These are phyloP conservation scores for Penicillium angulare DNA, from an alignment of 495 filamentous ascomycete genomes.

Conservation along the genomic window DNA sequence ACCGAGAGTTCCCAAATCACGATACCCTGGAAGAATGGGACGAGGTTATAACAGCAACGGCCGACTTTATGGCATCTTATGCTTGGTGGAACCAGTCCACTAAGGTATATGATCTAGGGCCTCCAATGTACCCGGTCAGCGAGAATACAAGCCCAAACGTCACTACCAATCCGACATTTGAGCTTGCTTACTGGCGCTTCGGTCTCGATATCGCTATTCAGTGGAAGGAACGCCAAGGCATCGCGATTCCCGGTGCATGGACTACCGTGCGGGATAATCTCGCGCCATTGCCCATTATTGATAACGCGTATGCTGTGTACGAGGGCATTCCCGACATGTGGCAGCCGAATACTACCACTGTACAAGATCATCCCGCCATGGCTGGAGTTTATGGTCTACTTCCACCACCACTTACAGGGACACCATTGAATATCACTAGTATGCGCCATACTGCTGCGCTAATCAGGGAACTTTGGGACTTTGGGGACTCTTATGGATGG, in stretches of 20 bases:
- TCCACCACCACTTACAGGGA: slow-evolving; percentile 1
- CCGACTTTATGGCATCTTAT: slow-evolving; percentile 16
- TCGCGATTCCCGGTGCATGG: slow-evolving; percentile 5
- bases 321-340: slow-evolving; percentile 19
- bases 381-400: slow-evolving; percentile 15
- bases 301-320: slow-evolving; percentile 14
- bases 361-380: slow-evolving; percentile 13
- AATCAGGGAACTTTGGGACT: slow-evolving; percentile 11
- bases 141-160: slow-evolving; percentile 18
- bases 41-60: slow-evolving; percentile 4
- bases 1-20: neutral
- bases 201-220: slow-evolving; percentile 9
- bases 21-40: slow-evolving; percentile 12
- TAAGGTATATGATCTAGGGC: slow-evolving; percentile 15
- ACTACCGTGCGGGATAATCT: slow-evolving; percentile 12
- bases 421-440: slow-evolving; percentile 1
- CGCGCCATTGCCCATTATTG: slow-evolving; percentile 14
- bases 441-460: slow-evolving; percentile 6
- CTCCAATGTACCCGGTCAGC: slow-evolving; percentile 17
- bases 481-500: slow-evolving; percentile 13
- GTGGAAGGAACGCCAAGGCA: slow-evolving; percentile 13
- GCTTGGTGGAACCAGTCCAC: slow-evolving; percentile 20
- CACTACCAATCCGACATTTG: slow-evolving; percentile 17
- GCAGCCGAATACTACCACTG: slow-evolving; percentile 4
- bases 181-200: slow-evolving; percentile 19